phyloP scores from a whole-genome alignment of 495 filamentous ascomycete genomes.

The Aspergillus carlsbadensis region DNA sequence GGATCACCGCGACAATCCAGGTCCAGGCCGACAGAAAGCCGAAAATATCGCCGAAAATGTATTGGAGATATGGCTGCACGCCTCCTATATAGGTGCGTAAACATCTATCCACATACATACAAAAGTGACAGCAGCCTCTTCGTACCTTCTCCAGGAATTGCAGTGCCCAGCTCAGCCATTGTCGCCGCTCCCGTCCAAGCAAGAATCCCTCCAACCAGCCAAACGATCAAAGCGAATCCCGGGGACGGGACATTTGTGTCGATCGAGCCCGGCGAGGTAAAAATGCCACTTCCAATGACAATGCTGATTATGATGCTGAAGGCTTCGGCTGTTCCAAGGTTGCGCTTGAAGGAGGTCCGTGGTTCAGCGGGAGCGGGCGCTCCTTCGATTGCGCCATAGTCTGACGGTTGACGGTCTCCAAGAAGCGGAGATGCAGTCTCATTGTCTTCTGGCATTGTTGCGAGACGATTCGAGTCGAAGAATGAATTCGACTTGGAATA shows the following conservation, averaged over 20 bases:
- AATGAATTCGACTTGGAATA: background rate
- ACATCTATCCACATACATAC: background rate
- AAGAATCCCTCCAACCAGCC: constrained; percentile 20
- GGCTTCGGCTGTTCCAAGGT: constrained; percentile 20
- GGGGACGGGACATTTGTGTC: constrained; percentile 24
- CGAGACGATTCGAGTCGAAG: background rate
- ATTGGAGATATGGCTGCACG: constrained; percentile 22
- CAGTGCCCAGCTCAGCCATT: constrained; percentile 22
- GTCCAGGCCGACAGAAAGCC: constrained; percentile 24
- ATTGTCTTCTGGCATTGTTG: background rate
- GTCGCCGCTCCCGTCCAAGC: constrained; percentile 23
- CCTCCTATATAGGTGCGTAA: constrained; percentile 10
- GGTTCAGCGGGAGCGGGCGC: background rate
- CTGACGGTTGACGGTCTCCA: background rate
- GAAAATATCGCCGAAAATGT: constrained; percentile 23
- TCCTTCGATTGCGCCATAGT: constrained; percentile 2
- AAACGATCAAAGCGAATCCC: constrained; percentile 18
- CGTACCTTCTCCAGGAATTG: constrained; percentile 20
- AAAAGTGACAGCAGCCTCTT: background rate
- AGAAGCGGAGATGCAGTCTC: constrained; percentile 4
- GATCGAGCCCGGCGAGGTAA: constrained; percentile 22
- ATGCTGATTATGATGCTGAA: constrained; percentile 25
- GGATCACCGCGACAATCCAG: constrained; percentile 24
- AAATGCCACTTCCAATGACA: constrained; percentile 24
- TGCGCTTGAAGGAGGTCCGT: constrained; percentile 16